Percentiles rank a stretch among this genome's conserved stretches.
phyloP scores from a whole-genome alignment of 1,139 yeast species.

The Saccharomyces pastorianus region DNA sequence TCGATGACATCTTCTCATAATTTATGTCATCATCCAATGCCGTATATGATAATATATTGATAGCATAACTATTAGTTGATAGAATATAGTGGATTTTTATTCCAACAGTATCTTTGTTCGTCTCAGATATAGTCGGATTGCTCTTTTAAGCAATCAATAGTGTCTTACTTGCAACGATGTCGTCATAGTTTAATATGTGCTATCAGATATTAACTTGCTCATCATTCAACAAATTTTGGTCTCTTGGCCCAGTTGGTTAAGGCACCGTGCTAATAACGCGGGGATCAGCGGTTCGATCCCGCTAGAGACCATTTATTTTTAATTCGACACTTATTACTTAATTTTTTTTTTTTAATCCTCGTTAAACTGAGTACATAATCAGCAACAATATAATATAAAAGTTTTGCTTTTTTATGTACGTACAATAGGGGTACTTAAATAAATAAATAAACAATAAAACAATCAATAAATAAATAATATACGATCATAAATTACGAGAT shows the following conservation, averaged over 20 bases:
- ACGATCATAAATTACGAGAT: neutral
- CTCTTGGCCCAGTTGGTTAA: slow-evolving; percentile 28
- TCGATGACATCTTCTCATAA: no score
- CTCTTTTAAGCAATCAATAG: no score
- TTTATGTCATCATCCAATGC: no score
- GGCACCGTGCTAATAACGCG: slow-evolving; percentile 28
- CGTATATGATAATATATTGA: no score
- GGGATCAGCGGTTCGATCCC: slow-evolving; percentile 29
- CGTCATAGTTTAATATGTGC: no score
- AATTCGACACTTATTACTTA: neutral
- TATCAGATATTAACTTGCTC: no score
- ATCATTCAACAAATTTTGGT: slow-evolving; percentile 7
- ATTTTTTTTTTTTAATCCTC: neutral
- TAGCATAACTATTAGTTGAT: neutral
- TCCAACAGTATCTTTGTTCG: no score
- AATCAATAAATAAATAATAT: neutral
- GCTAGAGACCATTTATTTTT: slow-evolving; percentile 21
- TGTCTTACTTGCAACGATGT: no score
- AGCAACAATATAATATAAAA: neutral
- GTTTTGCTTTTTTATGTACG: neutral
- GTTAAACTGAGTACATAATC: neutral
- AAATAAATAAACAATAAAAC: neutral
- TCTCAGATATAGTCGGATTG: no score
- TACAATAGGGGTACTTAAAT: neutral
- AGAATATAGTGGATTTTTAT: neutral